Evolutionary conservation across 345 rosid genomes (phyloP), one percentile per base, ranked within the genome.

Genomic region (thale cress (Arabidopsis thaliana)): DNA sequence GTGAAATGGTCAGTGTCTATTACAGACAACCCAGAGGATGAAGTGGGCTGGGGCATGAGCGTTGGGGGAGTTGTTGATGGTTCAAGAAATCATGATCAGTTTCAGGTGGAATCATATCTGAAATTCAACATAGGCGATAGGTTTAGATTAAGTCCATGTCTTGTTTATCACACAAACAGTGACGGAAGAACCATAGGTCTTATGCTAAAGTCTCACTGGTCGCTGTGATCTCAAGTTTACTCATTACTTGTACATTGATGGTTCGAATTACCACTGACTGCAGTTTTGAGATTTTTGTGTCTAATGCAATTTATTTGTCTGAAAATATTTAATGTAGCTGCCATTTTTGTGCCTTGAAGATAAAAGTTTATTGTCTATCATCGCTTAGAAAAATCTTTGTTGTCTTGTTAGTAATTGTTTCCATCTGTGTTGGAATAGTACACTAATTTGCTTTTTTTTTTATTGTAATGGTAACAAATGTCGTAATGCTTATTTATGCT

Each of bases 201-300:
- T 40, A 75, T 86, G 87, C 84, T 94, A 73, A 89, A 89, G 59
- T 94, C 95, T 14, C 82, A 85, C 74, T 94, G 97, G 90, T 87
- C 89, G 56, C 78, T 89, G 46, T 93, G 78, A 88, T 59, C 69
- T 51, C 20, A 53, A 44, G 24, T 57, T 36, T 34, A 13, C 23
- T 33, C 20, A 9, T 8, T 6, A 20, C 62, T 10, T 12, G 78
- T 66, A 66, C 61, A 75, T 14, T 49, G 11, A 13, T 67, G 37
- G 37, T 49, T 67, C 45, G 49, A 8, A 24, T 25, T 25, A 74
- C 32, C 50, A 46, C 55, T 66, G 23, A 58, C 36, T 58, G 34
- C 12, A 65, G 7, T 55, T 45, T 44, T 34, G 7, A 25, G 34
- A 28, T 28, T 28, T 28, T 28, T 28, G 52, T 71, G 24, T 46